Conservation (phyloP, 106 monocot species). For the Dioscorea dumetorum region DNA sequence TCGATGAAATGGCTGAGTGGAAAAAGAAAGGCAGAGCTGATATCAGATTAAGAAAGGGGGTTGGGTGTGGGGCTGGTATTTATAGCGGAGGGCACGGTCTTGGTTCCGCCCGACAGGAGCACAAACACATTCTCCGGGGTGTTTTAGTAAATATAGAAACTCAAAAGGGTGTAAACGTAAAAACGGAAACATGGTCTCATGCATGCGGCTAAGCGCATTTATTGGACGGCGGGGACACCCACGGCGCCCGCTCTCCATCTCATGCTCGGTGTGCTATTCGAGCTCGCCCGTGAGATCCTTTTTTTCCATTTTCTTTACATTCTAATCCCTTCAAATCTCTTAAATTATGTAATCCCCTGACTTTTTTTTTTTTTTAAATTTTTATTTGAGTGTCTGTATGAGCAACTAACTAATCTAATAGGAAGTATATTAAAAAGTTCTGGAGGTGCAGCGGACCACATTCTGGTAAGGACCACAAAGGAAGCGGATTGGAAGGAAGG, state of each 20-base stretch:
- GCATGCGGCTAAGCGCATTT: neutral
- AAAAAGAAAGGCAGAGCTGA: too few relatives aligned
- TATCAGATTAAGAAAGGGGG: too few relatives aligned
- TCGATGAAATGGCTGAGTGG: neutral
- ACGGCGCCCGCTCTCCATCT: neutral
- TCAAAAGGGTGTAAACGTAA: too few relatives aligned
- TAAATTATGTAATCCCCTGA: too few relatives aligned
- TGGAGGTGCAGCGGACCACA: neutral
- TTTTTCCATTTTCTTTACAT: neutral
- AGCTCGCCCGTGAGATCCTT: neutral
- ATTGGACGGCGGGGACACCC: constrained; percentile 8
- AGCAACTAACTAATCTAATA: too few relatives aligned
- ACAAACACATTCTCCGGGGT: too few relatives aligned
- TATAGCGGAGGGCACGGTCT: constrained; percentile 39
- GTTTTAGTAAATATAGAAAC: too few relatives aligned
- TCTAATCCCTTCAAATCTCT: too few relatives aligned
- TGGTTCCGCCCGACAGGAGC: constrained; percentile 42
- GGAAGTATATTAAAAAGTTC: too few relatives aligned
- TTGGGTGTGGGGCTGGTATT: constrained; percentile 8
- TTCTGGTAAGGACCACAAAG: neutral
- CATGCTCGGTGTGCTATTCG: neutral
- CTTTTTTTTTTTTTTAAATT: too few relatives aligned
- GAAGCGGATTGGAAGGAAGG: neutral
- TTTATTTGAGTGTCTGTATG: too few relatives aligned
- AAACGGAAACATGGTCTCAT: too few relatives aligned